A percentile compares a stretch with the other conserved stretches of the same genome.
Evolutionary conservation across 2,329 filamentous ascomycete genomes (phyloP).

Genomic region (Claviceps sp.): DNA sequence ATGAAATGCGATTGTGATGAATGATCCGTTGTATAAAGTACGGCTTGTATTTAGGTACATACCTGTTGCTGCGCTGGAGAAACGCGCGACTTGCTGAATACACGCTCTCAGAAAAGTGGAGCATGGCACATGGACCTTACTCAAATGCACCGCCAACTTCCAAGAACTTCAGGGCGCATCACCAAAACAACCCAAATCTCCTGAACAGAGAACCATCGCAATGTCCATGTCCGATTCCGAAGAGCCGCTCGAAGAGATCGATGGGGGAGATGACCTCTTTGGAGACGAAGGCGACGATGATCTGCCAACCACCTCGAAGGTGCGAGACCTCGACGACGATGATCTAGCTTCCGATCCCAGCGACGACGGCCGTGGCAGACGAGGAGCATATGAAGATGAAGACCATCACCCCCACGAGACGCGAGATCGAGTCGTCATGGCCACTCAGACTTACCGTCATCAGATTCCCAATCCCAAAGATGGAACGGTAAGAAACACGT

Average conservation of each 20-base stretch:
- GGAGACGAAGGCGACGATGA: slow-evolving; percentile 49
- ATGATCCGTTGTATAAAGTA: too few relatives aligned
- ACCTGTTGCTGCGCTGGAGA: too few relatives aligned
- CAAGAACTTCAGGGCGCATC: not conserved
- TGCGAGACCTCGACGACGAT: slow-evolving; percentile 50
- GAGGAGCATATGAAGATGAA: slow-evolving; percentile 29
- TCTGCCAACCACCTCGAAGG: slow-evolving; percentile 38
- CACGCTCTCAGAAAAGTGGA: not conserved
- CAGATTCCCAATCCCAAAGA: slow-evolving; percentile 57
- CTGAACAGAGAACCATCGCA: slow-evolving; percentile 1
- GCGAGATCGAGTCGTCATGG: slow-evolving; percentile 45
- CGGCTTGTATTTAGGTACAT: too few relatives aligned
- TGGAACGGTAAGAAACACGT: slow-evolving; percentile 42
- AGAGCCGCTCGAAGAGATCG: slow-evolving; percentile 37
- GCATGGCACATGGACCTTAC: not conserved
- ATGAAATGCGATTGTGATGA: too few relatives aligned
- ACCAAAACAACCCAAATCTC: not conserved
- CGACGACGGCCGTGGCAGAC: slow-evolving; percentile 22
- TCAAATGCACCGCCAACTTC: not conserved
- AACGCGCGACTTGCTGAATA: too few relatives aligned
- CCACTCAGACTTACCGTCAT: slow-evolving; percentile 54
- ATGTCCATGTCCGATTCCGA: slow-evolving; percentile 51
- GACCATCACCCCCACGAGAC: slow-evolving; percentile 32
- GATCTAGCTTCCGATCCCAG: slow-evolving; percentile 40
- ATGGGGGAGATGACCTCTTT: slow-evolving; percentile 49